Base-by-base conservation (phyloP, 257 asterid species). In the Scutellaria barbata region DNA sequence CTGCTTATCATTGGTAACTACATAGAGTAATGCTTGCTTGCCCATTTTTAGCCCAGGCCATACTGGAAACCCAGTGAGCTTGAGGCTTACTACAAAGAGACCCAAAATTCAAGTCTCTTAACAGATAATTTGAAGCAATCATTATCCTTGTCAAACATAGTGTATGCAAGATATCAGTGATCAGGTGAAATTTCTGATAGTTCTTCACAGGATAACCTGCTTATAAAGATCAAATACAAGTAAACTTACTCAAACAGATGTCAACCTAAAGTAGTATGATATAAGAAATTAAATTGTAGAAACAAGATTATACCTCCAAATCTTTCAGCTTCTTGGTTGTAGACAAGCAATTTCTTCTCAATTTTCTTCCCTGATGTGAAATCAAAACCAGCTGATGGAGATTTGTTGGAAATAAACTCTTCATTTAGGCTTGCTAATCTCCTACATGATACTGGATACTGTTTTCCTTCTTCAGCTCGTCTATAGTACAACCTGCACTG, bases 31-130 rank as follows among this genome's bases (percentile, higher is more conserved):
- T 17, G 98, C 85, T 62, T n/a, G n/a, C n/a, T n/a, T 85, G 83
- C 65, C 99, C 95, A 74, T 82, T 83, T 80, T 85, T 95, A n/a
- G 93, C 96, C 99, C 99, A 95, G 79, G 98, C 95, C 58, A 95
- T 71, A 79, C 81, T 78, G 18, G 96, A 86, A 70, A 95, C 98
- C n/a, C 92, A 79, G 63, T 87, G 86, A 39, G 90, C 97, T 74
- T 83, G 89, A 81, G 98, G 96, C 80, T 87, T 84, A 71, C 51
- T 77, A 84, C 93, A 87, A 30, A 89, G 89, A 0, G 85, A 88
- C 57, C 98, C 95, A 65, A 89, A 79, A 77, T 92, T 92, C 84
- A 95, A 86, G 80, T 95, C 96, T 60, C 92, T n/a, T 83, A 13
- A 92, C 95, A 35, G 83, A 92, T 73, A 95, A 77, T 68, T 79